Base-by-base conservation (phyloP, 129 eudicot species). In the Ambrosia trifida region DNA sequence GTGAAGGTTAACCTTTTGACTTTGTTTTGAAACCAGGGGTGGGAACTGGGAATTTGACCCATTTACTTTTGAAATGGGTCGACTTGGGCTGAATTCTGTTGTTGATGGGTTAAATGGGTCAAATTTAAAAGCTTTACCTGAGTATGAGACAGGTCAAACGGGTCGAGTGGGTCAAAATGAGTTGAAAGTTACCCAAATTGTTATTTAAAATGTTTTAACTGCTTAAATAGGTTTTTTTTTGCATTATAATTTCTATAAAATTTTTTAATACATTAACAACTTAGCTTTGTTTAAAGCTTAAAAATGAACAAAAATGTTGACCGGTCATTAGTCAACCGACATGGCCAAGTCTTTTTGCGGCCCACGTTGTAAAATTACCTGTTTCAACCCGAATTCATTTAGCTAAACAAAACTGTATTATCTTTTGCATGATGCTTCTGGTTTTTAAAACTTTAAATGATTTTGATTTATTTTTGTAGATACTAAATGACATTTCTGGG, bases 401-500 rank as follows among this genome's bases (percentile, higher is more conserved):
- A 6, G 43, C 18, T 75, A 28, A 46, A 45, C 1, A 11, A 30
- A 31, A 6, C 3, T 12, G 17, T 59, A 33, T 4, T 30, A 9
- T 63, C 14, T 54, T 45, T 61, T 70, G n/a, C 38, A 1, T 19
- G 49, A 19, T 45, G 62, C 30, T 24, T 1, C 28, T 28, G 12
- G 14, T 60, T 17, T 57, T 12, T 2, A 40, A 40, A 40, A 40
- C 44, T 28, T 68, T 68, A 53, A 67, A 24, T 59, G n/a, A 14
- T 45, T 60, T 72, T 0, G 20, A 2, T 72, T 57, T 24, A 38
- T 64, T 50, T 66, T 19, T 80, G 79, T 84, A 93, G 98, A 93
- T 93, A 74, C 63, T 93, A 83, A 93, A 93, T 50, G 98, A 93
- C 81, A 75, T 78, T 31, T 87, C 89, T 19, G 98, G 98, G 64